Conservation (phyloP, 805 yeast genomes). For the Monosporozyma siamensis region DNA sequence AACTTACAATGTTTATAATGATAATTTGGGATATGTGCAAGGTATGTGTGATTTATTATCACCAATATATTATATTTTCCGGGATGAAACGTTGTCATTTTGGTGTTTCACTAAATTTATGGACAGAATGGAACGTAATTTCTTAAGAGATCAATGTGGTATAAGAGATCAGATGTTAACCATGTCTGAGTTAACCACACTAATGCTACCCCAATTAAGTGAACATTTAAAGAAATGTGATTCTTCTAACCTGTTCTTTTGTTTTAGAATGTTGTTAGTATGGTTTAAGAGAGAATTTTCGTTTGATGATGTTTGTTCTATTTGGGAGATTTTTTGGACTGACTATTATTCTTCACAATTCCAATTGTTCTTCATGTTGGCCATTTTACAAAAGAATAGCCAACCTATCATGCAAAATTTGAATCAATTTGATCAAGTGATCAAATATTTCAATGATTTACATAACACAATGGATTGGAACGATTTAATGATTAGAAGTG, state of each 20-base stretch:
- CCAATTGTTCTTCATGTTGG: constrained; percentile 78
- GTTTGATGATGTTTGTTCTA: constrained; percentile 61
- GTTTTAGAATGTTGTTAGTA: constrained; percentile 87
- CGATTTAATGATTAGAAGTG: constrained; percentile 75
- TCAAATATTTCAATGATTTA: constrained; percentile 86
- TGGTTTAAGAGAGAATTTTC: constrained; percentile 91
- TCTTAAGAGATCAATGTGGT: constrained; percentile 84
- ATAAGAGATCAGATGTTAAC: constrained; percentile 83
- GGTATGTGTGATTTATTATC: constrained; percentile 95
- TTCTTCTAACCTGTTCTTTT: constrained; percentile 82
- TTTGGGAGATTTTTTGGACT: constrained; percentile 95
- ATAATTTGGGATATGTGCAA: constrained; percentile 87
- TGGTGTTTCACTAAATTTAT: constrained; percentile 84
- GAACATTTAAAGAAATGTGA: constrained; percentile 81
- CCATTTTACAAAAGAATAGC: constrained; percentile 82
- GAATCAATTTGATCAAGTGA: constrained; percentile 77
- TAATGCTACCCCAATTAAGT: constrained; percentile 80
- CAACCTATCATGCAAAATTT: constrained; percentile 66
- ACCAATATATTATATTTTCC: constrained; percentile 58
- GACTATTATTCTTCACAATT: constrained; percentile 80
- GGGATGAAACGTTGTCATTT: constrained; percentile 73
- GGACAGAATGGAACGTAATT: constrained; percentile 94
- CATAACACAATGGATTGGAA: constrained; percentile 66
- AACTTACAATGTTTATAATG: constrained; percentile 78
- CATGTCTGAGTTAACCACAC: constrained; percentile 74